Evolutionary conservation across 768 basidiomycete genomes (phyloP), one percentile per base, ranked within the genome.

Genomic region (Amanita fuliginea): DNA sequence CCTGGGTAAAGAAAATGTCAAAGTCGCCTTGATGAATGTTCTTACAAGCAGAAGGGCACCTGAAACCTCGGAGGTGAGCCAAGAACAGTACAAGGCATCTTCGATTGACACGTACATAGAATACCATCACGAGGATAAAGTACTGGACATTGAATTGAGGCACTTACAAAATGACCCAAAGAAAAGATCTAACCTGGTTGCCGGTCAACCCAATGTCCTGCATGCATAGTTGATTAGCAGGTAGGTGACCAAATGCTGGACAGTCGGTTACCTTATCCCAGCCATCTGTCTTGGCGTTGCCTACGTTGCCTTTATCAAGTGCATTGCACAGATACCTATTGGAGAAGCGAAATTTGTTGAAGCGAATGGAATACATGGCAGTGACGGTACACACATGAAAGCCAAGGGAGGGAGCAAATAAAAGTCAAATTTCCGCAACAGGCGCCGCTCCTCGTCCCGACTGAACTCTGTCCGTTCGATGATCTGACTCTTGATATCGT

Each of bases 281-380:
- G 6, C 70, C 68, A 46, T 66, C 74, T 2, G 75, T 76, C 52
- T 77, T 74, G 4, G 75, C 75, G 56, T 77, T 77, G 6, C 68
- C 70, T 1, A 76, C 67, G 49, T 74, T 75, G 3, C 73, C 71
- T 58, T 74, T 75, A 54, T 73, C 72, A 24, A 73, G 56, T 0
- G 72, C 73, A 57, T 75, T 75, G 51, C 68, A 72, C 9, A 75
- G 60, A 53, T 75, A 74, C 71, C 71, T 73, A 16, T 35, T n/a
- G 21, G 22, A 14, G 13, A 19, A 14, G 9, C 5, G 19, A 16
- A 35, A 22, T 9, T 3, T 6, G 45, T 11, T 33, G 13, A 39
- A 14, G 1, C 4, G 18, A 28, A 13, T 22, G 8, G 19, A 22
- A 9, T 13, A 36, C 24, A 36, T 24, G 22, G 22, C 22, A 24